Evolutionary conservation across 1,139 yeast species (phyloP).

Genomic region (Candida sp.): DNA sequence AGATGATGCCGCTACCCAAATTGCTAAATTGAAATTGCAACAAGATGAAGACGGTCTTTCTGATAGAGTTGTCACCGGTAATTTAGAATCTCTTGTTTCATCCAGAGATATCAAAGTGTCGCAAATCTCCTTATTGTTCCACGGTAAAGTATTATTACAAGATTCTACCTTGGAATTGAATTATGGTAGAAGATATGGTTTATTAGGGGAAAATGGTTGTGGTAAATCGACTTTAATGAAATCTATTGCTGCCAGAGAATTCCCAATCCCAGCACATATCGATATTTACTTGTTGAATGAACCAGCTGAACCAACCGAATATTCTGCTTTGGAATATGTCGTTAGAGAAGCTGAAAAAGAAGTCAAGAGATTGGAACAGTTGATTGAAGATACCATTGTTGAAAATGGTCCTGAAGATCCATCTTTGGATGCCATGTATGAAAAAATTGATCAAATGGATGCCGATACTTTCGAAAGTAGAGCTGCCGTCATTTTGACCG

Average conservation of each 20-base stretch:
- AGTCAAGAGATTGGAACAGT: slow-evolving; percentile 85
- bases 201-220: slow-evolving; percentile 98
- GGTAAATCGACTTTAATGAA: slow-evolving; percentile 96
- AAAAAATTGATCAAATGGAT: slow-evolving; percentile 94
- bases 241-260: slow-evolving; percentile 94
- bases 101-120: slow-evolving; percentile 93
- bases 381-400: slow-evolving; percentile 85
- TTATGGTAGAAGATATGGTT: slow-evolving; percentile 95
- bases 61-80: slow-evolving; percentile 98
- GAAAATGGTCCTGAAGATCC: slow-evolving; percentile 95
- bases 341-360: slow-evolving; percentile 95
- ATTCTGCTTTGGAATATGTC: slow-evolving; percentile 91
- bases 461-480: slow-evolving; percentile 94
- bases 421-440: slow-evolving; percentile 82
- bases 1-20: slow-evolving; percentile 68
- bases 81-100: slow-evolving; percentile 80
- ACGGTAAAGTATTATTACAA: slow-evolving; percentile 94
- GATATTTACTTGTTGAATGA: slow-evolving; percentile 93
- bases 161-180: slow-evolving; percentile 91
- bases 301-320: slow-evolving; percentile 95
- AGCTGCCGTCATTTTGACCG: slow-evolving; percentile 93
- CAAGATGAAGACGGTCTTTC: slow-evolving; percentile 91
- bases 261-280: slow-evolving; percentile 87
- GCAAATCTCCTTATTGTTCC: slow-evolving; percentile 89
- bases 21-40: slow-evolving; percentile 86